These are phyloP conservation scores for Dioszegia aurantiaca DNA, from an alignment of 768 basidiomycete species.

Conservation along the genomic window DNA sequence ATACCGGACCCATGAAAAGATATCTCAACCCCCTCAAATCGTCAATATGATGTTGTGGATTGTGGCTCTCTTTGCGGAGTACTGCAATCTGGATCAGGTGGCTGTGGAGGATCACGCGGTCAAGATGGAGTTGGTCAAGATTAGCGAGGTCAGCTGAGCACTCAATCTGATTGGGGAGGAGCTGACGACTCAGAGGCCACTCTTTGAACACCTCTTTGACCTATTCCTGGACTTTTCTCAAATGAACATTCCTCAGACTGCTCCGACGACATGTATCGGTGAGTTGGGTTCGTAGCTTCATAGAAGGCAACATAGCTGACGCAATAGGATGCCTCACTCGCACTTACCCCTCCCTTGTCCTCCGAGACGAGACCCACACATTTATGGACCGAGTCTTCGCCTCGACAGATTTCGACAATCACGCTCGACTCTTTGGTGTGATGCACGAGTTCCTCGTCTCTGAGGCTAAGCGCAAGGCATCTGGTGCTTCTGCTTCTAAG, in stretches of 20 bases:
- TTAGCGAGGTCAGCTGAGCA: conserved; percentile 55
- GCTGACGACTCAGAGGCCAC: conserved; percentile 58
- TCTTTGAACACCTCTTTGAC: conserved; percentile 79
- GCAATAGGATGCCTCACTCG: conserved; percentile 80
- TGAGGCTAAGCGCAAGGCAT: conserved; percentile 67
- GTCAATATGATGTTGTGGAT: conserved; percentile 70
- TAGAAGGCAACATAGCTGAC: neutral
- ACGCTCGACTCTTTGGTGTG: conserved; percentile 73
- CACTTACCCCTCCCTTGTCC: conserved; percentile 87
- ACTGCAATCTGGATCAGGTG: conserved; percentile 80
- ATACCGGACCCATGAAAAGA: conserved; percentile 42
- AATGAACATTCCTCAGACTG: conserved; percentile 60
- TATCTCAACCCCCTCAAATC: conserved; percentile 27
- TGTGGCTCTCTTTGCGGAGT: conserved; percentile 76
- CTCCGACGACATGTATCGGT: conserved; percentile 80
- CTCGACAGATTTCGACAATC: conserved; percentile 68
- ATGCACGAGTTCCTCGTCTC: conserved; percentile 88
- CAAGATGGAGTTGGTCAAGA: conserved; percentile 59
- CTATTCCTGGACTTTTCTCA: conserved; percentile 70
- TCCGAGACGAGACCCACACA: conserved; percentile 67
- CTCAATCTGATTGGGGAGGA: neutral
- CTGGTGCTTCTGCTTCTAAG: conserved; percentile 19
- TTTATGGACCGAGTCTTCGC: conserved; percentile 90
- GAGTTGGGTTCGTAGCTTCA: conserved; percentile 27
- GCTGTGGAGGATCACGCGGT: conserved; percentile 59